phyloP scores from a whole-genome alignment of 2,329 filamentous ascomycete species.

The Davidsoniella eucalypti region DNA sequence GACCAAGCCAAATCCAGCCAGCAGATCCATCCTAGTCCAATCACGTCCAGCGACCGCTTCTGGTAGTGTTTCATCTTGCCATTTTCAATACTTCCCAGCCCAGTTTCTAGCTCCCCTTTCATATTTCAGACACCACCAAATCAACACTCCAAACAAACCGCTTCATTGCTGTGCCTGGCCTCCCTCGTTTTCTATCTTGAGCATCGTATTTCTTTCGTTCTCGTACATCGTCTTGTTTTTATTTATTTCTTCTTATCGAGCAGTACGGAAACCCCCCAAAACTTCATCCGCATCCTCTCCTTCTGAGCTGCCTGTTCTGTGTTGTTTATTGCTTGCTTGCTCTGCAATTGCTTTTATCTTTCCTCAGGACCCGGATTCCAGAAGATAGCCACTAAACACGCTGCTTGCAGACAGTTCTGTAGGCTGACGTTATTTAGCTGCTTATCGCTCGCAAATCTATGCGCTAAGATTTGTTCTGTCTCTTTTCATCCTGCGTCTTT shows the following conservation, averaged over 20 bases:
- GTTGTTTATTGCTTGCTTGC: neutral
- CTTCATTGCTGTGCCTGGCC: too few species aligned
- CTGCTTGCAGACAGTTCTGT: neutral
- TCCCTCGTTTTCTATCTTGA: too few species aligned
- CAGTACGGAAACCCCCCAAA: neutral
- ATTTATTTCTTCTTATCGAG: neutral
- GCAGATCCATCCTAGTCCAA: neutral
- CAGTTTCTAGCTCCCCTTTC: neutral
- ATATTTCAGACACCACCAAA: neutral
- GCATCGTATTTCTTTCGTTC: too few species aligned
- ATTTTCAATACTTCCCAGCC: neutral
- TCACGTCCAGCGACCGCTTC: neutral
- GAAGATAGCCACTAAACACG: neutral
- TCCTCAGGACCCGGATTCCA: neutral
- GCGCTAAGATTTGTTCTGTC: neutral
- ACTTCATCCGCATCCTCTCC: neutral
- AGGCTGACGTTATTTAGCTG: neutral
- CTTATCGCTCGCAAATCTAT: neutral
- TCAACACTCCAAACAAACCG: too few species aligned
- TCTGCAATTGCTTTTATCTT: neutral
- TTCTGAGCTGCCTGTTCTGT: neutral
- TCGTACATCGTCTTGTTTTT: too few species aligned
- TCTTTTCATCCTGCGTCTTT: neutral
- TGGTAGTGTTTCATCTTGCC: slow-evolving; percentile 6
- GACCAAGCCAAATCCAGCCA: neutral